These are phyloP conservation scores for Malassezia psittaci DNA, from an alignment of 1,284 basidiomycete species.

Conservation along the genomic window DNA sequence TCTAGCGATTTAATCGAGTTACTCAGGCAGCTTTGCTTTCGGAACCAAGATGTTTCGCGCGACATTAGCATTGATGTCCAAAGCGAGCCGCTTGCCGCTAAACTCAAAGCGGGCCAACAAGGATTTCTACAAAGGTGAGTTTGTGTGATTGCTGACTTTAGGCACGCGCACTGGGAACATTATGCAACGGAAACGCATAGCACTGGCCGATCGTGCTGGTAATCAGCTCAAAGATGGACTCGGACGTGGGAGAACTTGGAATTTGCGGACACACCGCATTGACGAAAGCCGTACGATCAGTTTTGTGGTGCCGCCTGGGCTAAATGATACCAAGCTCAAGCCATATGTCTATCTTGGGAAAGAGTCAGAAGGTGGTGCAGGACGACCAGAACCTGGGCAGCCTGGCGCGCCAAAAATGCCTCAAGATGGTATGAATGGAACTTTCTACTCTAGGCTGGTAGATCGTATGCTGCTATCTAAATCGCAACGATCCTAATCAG, in stretches of 20 bases:
- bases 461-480: slow-evolving; percentile 26
- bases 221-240: slow-evolving; percentile 30
- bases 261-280: slow-evolving; percentile 28
- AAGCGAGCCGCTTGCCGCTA: slow-evolving; percentile 43
- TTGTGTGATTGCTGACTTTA: neutral
- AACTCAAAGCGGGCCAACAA: slow-evolving; percentile 45
- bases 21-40: too few species aligned
- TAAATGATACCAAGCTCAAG: slow-evolving; percentile 35
- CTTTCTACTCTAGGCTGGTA: slow-evolving; percentile 33
- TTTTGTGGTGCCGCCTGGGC: slow-evolving; percentile 42
- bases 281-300: slow-evolving; percentile 36
- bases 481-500: neutral
- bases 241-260: slow-evolving; percentile 34
- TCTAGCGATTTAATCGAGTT: too few species aligned
- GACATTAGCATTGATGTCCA: slow-evolving; percentile 28
- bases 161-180: slow-evolving; percentile 44
- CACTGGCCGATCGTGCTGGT: slow-evolving; percentile 30
- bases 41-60: slow-evolving; percentile 28
- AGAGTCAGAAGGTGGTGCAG: slow-evolving; percentile 25
- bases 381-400: slow-evolving; percentile 26
- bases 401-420: slow-evolving; percentile 37
- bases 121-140: slow-evolving; percentile 45
- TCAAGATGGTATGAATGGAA: slow-evolving; percentile 28
- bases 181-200: slow-evolving; percentile 41
- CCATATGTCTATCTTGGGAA: slow-evolving; percentile 37